A percentile compares a stretch with the other conserved stretches of the same genome.
Conservation (phyloP, 2,329 filamentous ascomycete genomes). For the Cryphonectria nitschkei region DNA sequence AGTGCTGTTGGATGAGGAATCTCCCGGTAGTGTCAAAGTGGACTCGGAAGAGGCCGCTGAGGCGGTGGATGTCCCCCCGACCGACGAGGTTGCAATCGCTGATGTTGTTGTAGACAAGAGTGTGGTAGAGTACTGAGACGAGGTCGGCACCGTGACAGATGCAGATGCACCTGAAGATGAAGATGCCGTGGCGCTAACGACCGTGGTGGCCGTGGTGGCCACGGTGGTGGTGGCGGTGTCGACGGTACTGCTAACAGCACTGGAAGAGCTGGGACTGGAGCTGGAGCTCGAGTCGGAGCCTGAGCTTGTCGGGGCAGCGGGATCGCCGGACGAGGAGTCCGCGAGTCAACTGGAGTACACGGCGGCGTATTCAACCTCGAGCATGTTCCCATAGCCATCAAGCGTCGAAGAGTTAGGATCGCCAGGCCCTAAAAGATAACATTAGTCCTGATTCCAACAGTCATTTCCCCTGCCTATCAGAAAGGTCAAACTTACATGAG, state of each 20-base stretch:
- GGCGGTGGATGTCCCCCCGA: constrained; percentile 25
- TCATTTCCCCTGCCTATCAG: not conserved
- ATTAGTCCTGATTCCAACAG: constrained; percentile 21
- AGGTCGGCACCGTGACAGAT: constrained; percentile 9
- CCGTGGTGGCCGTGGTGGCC: constrained; percentile 1
- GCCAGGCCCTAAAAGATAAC: constrained; percentile 45
- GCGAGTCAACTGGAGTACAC: constrained; percentile 32
- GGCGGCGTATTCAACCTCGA: constrained; percentile 37
- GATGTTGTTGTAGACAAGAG: constrained; percentile 15
- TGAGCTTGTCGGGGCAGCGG: constrained; percentile 8
- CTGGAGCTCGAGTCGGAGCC: not conserved
- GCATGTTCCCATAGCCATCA: constrained; percentile 34
- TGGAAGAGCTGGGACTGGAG: constrained; percentile 6
- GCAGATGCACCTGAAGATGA: constrained; percentile 5
- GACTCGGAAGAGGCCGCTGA: constrained; percentile 21
- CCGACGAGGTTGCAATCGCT: constrained; percentile 25
- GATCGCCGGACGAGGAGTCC: constrained; percentile 17
- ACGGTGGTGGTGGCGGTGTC: not conserved
- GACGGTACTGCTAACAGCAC: not conserved
- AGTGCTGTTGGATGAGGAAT: constrained; percentile 1
- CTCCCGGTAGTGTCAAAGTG: constrained; percentile 16
- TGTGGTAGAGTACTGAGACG: constrained; percentile 8
- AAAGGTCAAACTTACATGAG: constrained; percentile 46
- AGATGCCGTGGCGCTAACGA: not conserved
- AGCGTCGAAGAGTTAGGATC: constrained; percentile 44